phyloP scores from a whole-genome alignment of 106 monocot species.

The Posidonia australis region DNA sequence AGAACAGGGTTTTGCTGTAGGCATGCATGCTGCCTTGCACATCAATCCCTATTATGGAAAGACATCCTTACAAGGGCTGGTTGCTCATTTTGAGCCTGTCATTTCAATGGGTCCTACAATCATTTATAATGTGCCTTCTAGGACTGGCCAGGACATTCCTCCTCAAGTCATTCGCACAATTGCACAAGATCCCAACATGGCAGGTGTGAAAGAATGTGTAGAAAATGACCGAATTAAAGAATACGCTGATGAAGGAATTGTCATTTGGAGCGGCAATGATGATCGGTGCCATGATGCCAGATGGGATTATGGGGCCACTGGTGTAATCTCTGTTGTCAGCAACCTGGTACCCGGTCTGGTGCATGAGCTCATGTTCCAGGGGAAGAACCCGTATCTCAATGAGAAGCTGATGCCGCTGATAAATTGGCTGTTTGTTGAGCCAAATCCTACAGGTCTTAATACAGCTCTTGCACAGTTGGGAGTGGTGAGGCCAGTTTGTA shows the following conservation, averaged over 20 bases:
- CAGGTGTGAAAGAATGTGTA: slow-evolving; percentile 81
- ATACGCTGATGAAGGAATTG: slow-evolving; percentile 46
- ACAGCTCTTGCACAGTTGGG: slow-evolving; percentile 85
- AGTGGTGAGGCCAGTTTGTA: slow-evolving; percentile 57
- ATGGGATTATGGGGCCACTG: slow-evolving; percentile 68
- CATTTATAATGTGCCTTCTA: slow-evolving; percentile 78
- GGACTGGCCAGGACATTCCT: slow-evolving; percentile 85
- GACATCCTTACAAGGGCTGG: slow-evolving; percentile 64
- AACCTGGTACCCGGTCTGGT: slow-evolving; percentile 77
- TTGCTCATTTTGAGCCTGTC: slow-evolving; percentile 62
- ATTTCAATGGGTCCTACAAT: slow-evolving; percentile 86
- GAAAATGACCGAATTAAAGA: slow-evolving; percentile 57
- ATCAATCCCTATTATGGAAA: slow-evolving; percentile 94
- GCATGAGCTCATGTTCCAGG: slow-evolving; percentile 63
- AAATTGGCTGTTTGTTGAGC: slow-evolving; percentile 65
- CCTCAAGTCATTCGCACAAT: slow-evolving; percentile 42
- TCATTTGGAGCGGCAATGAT: slow-evolving; percentile 74
- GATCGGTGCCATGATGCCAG: slow-evolving; percentile 53
- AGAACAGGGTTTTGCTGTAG: slow-evolving; percentile 90
- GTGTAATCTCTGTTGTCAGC: slow-evolving; percentile 81
- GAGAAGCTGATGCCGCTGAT: slow-evolving; percentile 57
- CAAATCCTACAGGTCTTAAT: slow-evolving; percentile 73
- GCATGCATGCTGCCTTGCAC: slow-evolving; percentile 92
- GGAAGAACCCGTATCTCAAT: slow-evolving; percentile 45
- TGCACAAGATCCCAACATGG: slow-evolving; percentile 42